Base-by-base conservation (phyloP, 2,329 filamentous ascomycete genomes). In the Claviceps spartinae region DNA sequence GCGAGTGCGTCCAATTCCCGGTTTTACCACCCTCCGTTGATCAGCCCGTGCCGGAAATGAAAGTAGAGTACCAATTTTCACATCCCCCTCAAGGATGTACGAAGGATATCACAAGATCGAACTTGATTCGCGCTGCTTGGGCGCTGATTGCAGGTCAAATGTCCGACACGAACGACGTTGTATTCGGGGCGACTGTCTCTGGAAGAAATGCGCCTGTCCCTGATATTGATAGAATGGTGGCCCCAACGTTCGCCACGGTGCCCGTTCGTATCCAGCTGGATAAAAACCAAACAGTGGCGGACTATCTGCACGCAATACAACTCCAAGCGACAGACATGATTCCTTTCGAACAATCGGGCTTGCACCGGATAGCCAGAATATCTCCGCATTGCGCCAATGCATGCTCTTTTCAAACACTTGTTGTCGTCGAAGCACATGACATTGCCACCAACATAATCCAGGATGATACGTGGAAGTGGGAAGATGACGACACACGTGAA, bases 141-240 rank as follows among this genome's bases (percentile, higher is more conserved):
- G 70, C 72, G 8, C 71, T 75, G 48, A 59, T 83, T 1, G 58
- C 79, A 4, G 63, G 69, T 18, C 64, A 66, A 6, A 81, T 81
- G 55, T 59, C 69, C 2, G 75, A 54, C 1, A 54, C 53, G 0
- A 37, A 65, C 1, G 70, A 73, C 49, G 62, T 73, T 11, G 60
- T 69, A 5, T 73, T 73, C 49, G 72, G 72, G 1, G 64, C 67
- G 50, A 72, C 69, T 0, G 57, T 73, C 1, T 69, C 69, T 3
- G 72, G 72, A 7, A 64, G 72, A 24, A 58, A 58, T 2, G 56
- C 54, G 1, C 49, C 59, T 1, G 49, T 65, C 0, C 22, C 46
- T 1, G 59, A 54, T 13, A 54, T 60, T n/a, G 58, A 63, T 8
- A 20, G 30, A 1, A 55, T 62, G n/a, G 41, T 54, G 5, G 62